Base-by-base conservation (phyloP, 1,139 yeast species). In the Saccharomyces hybrid region DNA sequence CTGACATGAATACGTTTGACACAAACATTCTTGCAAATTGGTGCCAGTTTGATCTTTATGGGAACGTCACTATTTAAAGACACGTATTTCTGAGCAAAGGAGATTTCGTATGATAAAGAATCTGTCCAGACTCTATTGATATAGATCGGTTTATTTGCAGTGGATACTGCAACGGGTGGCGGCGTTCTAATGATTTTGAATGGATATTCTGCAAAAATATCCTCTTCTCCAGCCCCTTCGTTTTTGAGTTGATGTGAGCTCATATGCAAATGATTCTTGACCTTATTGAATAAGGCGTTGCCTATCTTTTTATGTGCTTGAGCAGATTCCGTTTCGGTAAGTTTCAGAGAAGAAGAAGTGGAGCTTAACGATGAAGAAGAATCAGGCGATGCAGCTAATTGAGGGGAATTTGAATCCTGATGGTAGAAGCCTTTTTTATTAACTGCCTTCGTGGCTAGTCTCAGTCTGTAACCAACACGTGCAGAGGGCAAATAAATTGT, bases 41-140 rank as follows among this genome's bases (percentile, higher is more conserved):
- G 96, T 1, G 86, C 81, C 42, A 90, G 75, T 67, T 86, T 87
- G 60, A 90, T 78, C 62, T 84, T 84, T 28, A 83, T 70, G 5
- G 81, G 78, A 11, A 81, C 66, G 52, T 83, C 83, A 8, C 84
- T 78, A 2, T 91, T 91, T 53, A 90, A 74, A 0, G 91, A 77
- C 7, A 89, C 82, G 69, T 81, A 88, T 63, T 89, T 88, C 58
- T 80, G 80, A 0, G 95, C 95, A 56, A 89, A 79, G 0, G 90
- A 81, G 31, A 90, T 80, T 61, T 87, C 88, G 69, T 90, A 90
- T 55, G 85, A 87, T 49, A 90, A 73, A 0, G 95, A 72, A 58
- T 88, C 85, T 62, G 86, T 86, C 96, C 97, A 90, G 2, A 84
- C 79, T 55, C 95, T 78, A 64, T 87, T 87, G 42, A 90, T 89